Conservation (phyloP, 345 rosid species). For the Eucalyptus microcorys region DNA sequence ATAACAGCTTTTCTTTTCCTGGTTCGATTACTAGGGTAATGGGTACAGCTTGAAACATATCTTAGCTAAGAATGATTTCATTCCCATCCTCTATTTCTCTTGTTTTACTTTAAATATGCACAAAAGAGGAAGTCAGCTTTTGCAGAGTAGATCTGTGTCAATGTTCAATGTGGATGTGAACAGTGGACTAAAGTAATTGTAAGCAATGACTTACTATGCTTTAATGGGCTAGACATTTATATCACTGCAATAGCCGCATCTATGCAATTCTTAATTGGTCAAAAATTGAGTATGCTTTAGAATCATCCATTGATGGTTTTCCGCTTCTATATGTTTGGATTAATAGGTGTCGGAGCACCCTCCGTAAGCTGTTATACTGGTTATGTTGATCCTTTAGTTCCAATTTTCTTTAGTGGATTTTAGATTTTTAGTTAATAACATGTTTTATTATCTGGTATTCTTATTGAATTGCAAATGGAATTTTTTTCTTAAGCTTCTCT, state of each 20-base stretch:
- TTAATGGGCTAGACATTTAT: not conserved
- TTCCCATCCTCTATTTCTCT: not conserved
- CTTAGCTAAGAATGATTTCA: not conserved
- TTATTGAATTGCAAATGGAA: not conserved
- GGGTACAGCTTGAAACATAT: not conserved
- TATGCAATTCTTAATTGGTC: not conserved
- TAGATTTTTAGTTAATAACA: not conserved
- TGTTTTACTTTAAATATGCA: not conserved
- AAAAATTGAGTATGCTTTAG: not conserved
- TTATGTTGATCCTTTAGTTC: not conserved
- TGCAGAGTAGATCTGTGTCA: not conserved
- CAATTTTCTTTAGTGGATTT: not conserved
- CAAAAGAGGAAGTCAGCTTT: not conserved
- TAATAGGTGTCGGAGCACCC: not conserved
- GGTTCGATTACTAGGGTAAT: not conserved
- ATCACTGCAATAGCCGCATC: not conserved
- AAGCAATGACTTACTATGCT: not conserved
- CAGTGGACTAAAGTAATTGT: not conserved
- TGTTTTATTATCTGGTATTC: not conserved
- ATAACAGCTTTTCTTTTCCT: not conserved
- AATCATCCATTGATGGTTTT: not conserved
- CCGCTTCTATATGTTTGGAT: not conserved
- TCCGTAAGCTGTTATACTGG: not conserved
- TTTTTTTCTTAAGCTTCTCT: not conserved
- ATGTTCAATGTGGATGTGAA: not conserved